A percentile compares a stretch with the other conserved stretches of the same genome.
Conservation (phyloP, 805 yeast genomes). For the Saccharomycopsis babjevae region DNA sequence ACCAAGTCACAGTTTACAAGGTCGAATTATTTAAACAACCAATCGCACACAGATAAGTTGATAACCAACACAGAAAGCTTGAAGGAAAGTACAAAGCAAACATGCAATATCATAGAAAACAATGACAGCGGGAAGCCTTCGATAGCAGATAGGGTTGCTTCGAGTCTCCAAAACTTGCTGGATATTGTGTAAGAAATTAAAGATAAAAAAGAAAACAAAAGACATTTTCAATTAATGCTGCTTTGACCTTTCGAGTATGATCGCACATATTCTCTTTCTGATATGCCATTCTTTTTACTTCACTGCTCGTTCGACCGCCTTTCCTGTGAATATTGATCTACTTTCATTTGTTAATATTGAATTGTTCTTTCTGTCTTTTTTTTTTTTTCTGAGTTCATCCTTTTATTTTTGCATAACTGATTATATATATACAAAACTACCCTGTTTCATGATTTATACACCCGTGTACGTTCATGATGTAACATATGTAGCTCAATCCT, state of each 20-base stretch:
- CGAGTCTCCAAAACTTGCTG: not conserved
- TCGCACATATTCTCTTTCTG: not conserved
- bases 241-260: not conserved
- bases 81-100: not conserved
- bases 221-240: not conserved
- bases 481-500: not conserved
- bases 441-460: not conserved
- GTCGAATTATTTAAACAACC: slow-evolving; percentile 2
- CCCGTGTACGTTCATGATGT: not conserved
- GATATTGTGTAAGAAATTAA: not conserved
- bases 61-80: not conserved
- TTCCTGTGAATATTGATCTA: too few species aligned
- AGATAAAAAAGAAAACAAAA: not conserved
- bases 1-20: slow-evolving; percentile 6
- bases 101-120: not conserved
- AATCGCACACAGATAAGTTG: slow-evolving; percentile 6
- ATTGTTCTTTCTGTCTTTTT: not conserved
- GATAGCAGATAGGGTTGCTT: not conserved
- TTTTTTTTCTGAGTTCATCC: not conserved
- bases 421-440: too few species aligned
- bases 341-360: too few species aligned
- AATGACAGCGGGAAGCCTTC: not conserved
- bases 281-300: not conserved
- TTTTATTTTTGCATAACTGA: not conserved
- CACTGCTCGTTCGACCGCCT: too few species aligned